Conservation (phyloP, 1,139 yeast species). For the Tardiomyces depauwii region DNA sequence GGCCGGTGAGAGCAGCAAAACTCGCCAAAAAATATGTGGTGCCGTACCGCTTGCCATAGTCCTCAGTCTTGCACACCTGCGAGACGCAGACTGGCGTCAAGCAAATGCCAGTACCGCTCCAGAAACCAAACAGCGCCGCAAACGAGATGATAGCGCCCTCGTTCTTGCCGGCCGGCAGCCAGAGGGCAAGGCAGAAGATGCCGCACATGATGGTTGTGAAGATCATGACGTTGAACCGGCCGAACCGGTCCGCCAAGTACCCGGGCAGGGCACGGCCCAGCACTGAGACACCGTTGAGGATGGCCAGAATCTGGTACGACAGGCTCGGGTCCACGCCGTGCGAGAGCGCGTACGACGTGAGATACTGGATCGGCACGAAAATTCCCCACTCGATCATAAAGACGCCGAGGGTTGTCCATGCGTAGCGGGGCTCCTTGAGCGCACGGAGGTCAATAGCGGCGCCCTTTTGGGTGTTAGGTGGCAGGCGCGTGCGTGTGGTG, state of each 20-base stretch:
- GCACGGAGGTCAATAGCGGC: conserved; percentile 30
- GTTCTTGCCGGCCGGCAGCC: conserved; percentile 45
- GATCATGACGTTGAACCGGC: conserved; percentile 43
- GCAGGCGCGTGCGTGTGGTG: conserved; percentile 17
- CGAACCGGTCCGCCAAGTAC: conserved; percentile 36
- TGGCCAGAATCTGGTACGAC: conserved; percentile 35
- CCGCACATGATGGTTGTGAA: conserved; percentile 30
- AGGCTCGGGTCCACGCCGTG: conserved; percentile 31
- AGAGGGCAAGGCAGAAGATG: conserved; percentile 27
- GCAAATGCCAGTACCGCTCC: conserved; percentile 38
- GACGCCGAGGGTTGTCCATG: conserved; percentile 33
- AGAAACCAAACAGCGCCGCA: conserved; percentile 43
- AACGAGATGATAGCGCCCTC: conserved; percentile 34
- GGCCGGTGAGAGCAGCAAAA: conserved; percentile 42
- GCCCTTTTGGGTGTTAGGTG: conserved; percentile 14
- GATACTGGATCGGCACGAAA: conserved; percentile 39
- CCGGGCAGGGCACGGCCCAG: conserved; percentile 40
- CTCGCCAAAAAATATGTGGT: conserved; percentile 57
- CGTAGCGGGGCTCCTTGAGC: conserved; percentile 32
- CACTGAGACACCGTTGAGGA: conserved; percentile 37
- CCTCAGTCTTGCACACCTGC: conserved; percentile 53
- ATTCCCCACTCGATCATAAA: conserved; percentile 39
- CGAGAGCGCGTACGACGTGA: conserved; percentile 39
- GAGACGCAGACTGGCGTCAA: conserved; percentile 36
- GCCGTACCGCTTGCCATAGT: conserved; percentile 60